phyloP scores from a whole-genome alignment of 2,329 filamentous ascomycete genomes.

The Aspergillus proliferans region DNA sequence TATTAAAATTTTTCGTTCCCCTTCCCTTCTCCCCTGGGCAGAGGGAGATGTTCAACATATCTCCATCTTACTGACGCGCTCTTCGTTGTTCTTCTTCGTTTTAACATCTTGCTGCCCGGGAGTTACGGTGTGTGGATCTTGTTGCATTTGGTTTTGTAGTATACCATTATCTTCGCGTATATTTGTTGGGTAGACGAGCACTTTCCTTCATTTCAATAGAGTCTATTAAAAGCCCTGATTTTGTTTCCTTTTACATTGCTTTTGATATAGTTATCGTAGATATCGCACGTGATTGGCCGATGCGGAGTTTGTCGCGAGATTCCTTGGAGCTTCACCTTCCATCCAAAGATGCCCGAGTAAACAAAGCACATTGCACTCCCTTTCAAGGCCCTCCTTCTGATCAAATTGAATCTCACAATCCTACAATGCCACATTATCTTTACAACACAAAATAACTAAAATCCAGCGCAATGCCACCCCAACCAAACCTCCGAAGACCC shows the following conservation, averaged over 20 bases:
- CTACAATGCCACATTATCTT: not conserved
- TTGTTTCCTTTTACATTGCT: no score
- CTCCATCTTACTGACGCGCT: not conserved
- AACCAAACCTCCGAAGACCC: constrained; percentile 13
- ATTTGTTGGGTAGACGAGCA: not conserved
- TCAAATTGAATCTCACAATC: not conserved
- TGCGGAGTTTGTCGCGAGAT: not conserved
- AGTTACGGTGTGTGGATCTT: not conserved
- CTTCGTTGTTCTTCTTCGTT: not conserved
- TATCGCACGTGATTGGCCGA: not conserved
- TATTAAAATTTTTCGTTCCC: not conserved
- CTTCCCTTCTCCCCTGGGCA: not conserved
- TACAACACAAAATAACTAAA: not conserved
- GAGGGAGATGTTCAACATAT: constrained; percentile 1
- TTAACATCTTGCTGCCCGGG: not conserved
- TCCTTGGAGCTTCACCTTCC: not conserved
- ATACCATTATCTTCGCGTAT: constrained; percentile 6
- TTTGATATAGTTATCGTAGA: not conserved
- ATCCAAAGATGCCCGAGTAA: not conserved
- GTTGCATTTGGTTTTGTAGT: constrained; percentile 2
- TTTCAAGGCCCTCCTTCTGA: not conserved
- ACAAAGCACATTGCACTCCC: not conserved
- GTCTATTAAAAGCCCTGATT: not conserved
- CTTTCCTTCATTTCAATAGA: not conserved
- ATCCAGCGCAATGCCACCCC: constrained; percentile 16